Evolutionary conservation across 2,329 filamentous ascomycete genomes (phyloP).

Genomic region (Chrysosporium keratinophilum): DNA sequence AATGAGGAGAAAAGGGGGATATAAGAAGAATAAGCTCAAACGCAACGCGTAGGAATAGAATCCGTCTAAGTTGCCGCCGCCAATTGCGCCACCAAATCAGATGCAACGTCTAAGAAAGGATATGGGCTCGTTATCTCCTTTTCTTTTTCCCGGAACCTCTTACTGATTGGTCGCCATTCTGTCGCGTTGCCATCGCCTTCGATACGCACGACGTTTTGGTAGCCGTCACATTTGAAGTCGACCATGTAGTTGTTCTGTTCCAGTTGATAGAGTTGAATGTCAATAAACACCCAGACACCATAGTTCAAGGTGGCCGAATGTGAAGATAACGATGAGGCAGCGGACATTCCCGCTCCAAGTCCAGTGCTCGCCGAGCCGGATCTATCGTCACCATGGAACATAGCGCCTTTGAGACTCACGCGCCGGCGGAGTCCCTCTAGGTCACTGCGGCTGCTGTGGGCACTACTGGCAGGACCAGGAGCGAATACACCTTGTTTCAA

Average conservation of each 20-base stretch:
- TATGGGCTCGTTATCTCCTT: conserved; percentile 94
- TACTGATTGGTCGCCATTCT: conserved; percentile 42
- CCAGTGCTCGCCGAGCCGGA: conserved; percentile 18
- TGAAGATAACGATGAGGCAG: conserved; percentile 37
- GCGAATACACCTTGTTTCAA: conserved; percentile 64
- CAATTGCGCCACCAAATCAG: conserved; percentile 82
- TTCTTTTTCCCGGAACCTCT: conserved; percentile 56
- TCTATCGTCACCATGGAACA: conserved; percentile 27
- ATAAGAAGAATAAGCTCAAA: background rate
- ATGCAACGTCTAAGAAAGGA: conserved; percentile 89
- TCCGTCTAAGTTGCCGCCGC: conserved; percentile 58
- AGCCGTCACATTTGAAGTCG: conserved; percentile 96
- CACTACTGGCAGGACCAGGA: conserved; percentile 34
- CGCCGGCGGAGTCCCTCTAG: conserved; percentile 34
- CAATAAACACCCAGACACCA: conserved; percentile 83
- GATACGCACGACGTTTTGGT: conserved; percentile 67
- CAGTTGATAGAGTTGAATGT: conserved; percentile 92
- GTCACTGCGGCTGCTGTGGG: conserved; percentile 34
- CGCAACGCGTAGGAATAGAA: too few species aligned
- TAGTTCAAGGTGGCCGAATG: conserved; percentile 44
- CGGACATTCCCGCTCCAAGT: conserved; percentile 27
- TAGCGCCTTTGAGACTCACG: conserved; percentile 28
- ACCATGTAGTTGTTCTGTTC: conserved; percentile 88
- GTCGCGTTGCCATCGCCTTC: conserved; percentile 23
- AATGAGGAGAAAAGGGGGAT: background rate